Evolutionary conservation across 768 basidiomycete species (phyloP).

Genomic region (Trametopsis cervina): DNA sequence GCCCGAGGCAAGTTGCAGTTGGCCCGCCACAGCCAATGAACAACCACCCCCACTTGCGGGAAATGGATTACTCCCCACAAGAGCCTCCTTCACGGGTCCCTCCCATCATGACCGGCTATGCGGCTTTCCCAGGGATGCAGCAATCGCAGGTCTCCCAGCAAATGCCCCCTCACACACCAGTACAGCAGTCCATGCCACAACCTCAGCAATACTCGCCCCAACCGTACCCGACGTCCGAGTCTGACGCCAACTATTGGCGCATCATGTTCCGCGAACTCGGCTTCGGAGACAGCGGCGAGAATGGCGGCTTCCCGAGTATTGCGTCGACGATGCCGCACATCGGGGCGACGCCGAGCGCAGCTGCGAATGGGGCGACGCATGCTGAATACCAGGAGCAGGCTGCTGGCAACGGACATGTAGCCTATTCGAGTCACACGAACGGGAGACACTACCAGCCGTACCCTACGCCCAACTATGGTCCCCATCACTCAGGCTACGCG

Average conservation of each 20-base stretch:
- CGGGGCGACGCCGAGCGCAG: background rate
- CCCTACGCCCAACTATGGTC: conserved; percentile 6
- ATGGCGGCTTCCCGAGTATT: conserved; percentile 1
- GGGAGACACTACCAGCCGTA: conserved; percentile 9
- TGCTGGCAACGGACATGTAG: background rate
- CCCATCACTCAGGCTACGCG: conserved; percentile 4
- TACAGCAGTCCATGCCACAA: conserved; percentile 5
- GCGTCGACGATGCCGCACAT: conserved; percentile 6
- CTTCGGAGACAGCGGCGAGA: conserved; percentile 2
- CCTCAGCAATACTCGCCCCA: background rate
- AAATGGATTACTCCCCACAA: background rate
- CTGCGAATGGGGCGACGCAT: background rate
- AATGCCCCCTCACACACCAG: conserved; percentile 17
- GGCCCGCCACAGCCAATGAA: background rate
- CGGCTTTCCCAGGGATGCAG: background rate
- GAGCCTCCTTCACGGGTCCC: conserved; percentile 1
- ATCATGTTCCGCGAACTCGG: conserved; percentile 59
- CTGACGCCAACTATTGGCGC: conserved; percentile 67
- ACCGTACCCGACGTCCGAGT: conserved; percentile 26
- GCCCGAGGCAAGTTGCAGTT: background rate
- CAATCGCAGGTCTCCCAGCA: conserved; percentile 12
- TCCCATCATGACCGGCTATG: background rate
- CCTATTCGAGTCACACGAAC: background rate
- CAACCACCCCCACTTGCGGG: conserved; percentile 1
- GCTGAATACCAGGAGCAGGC: background rate